Evolutionary conservation across 1,284 basidiomycete species (phyloP), one percentile per base, ranked within the genome.

Genomic region (Ustilago curta): DNA sequence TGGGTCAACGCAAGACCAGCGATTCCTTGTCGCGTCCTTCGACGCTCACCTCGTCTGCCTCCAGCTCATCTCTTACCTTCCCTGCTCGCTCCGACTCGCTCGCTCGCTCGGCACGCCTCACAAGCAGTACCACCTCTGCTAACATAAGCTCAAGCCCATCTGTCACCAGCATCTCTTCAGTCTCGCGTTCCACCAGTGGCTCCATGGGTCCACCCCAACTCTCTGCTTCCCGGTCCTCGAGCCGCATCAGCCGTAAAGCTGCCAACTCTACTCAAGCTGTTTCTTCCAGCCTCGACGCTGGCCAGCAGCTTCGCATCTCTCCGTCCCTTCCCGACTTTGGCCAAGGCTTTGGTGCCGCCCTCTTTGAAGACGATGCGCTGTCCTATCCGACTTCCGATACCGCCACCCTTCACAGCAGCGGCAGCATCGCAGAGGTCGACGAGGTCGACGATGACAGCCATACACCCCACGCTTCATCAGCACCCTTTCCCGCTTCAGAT

Each of bases 311-410:
- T 4, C 54, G 44, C 31, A 65, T 65, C 39, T 76, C 70, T 8
- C 74, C 74, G 8, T 76, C 70, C 1, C 69, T 76, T 31, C 66
- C 74, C 23, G 51, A 66, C 48, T 72, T 76, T 48, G 74, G 70
- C 25, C 51, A 58, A 18, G 35, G 60, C 42, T 72, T 76, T n/a
- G 66, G 69, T n/a, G 43, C 45, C 8, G 54, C 74, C 5, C 54
- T 72, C 8, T 72, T 76, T 25, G 62, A 69, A 12, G 52, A 66
- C 48, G 53, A 65, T 9, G 14, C 56, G 18, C 3, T 56, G 18
- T 19, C 44, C 8, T 35, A 42, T n/a, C 51, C 16, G 5, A 37
- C 35, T 3, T 37, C 64, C 16, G 59, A 64, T 14, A 35, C 48
- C 8, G 39, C 50, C 43, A 51, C n/a, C 16, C 29, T 53, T 29